phyloP scores from a whole-genome alignment of 768 basidiomycete genomes.

The Trametopsis cervina region DNA sequence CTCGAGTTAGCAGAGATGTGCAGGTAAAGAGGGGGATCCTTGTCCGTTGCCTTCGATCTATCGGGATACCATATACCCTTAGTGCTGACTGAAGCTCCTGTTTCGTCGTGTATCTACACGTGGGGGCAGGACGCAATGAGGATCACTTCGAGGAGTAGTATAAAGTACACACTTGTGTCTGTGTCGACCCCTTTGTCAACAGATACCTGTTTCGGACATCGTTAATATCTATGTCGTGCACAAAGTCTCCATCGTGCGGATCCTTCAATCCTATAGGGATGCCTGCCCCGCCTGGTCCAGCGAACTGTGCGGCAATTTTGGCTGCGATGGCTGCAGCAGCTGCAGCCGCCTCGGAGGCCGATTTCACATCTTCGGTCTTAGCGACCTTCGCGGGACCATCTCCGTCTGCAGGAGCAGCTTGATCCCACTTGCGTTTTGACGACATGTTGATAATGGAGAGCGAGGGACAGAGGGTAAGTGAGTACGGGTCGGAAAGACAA shows the following conservation, averaged over 20 bases:
- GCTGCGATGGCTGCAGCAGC: constrained; percentile 86
- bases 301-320: constrained; percentile 89
- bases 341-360: constrained; percentile 65
- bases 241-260: constrained; percentile 73
- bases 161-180: constrained; percentile 62
- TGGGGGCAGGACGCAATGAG: no score
- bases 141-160: no score
- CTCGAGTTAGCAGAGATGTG: constrained; percentile 78
- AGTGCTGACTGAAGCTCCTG: constrained; percentile 87
- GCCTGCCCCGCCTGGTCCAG: constrained; percentile 33
- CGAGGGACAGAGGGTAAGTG: no score
- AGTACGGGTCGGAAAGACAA: neutral
- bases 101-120: constrained; percentile 79
- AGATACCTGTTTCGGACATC: constrained; percentile 93
- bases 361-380: constrained; percentile 47
- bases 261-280: constrained; percentile 48
- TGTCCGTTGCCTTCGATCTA: constrained; percentile 82
- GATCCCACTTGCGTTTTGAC: constrained; percentile 81
- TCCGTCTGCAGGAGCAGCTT: constrained; percentile 39
- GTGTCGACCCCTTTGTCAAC: constrained; percentile 89
- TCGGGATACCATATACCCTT: constrained; percentile 98
- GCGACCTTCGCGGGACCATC: constrained; percentile 35
- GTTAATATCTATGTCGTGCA: constrained; percentile 93
- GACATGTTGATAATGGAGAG: constrained; percentile 35
- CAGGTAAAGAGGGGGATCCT: constrained; percentile 89